A percentile compares a stretch with the other conserved stretches of the same genome.
Evolutionary conservation across 352 stramenopile species (phyloP).

Genomic region (Phytophthora megakarya): DNA sequence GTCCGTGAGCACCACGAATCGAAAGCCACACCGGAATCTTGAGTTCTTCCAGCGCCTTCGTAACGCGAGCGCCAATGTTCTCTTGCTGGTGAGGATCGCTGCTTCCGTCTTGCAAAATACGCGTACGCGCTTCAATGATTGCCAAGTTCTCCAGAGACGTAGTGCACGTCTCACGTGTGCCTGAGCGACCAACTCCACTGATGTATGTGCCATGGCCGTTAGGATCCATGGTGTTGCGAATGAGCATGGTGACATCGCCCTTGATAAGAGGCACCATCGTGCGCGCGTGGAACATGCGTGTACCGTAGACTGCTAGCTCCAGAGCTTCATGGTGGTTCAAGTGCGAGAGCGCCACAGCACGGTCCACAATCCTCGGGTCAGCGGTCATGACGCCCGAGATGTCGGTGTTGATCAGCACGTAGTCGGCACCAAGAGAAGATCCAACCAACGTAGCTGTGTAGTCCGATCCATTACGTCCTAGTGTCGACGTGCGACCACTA

Average conservation of each 20-base stretch:
- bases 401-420: constrained; percentile 88
- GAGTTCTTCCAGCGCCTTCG: constrained; percentile 65
- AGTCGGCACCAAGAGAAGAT: constrained; percentile 66
- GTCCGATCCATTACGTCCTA: constrained; percentile 84
- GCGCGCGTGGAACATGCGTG: constrained; percentile 83
- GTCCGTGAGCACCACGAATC: constrained; percentile 80
- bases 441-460: constrained; percentile 87
- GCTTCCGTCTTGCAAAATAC: constrained; percentile 74
- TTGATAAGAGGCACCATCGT: constrained; percentile 89
- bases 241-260: constrained; percentile 79
- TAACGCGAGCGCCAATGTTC: constrained; percentile 78
- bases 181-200: constrained; percentile 58
- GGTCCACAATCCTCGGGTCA: constrained; percentile 79
- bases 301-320: constrained; percentile 82
- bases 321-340: constrained; percentile 84
- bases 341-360: constrained; percentile 68
- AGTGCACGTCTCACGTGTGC: constrained; percentile 74
- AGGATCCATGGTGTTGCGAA: constrained; percentile 85
- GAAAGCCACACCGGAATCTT: constrained; percentile 81
- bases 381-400: constrained; percentile 86
- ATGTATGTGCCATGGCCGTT: constrained; percentile 85
- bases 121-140: constrained; percentile 81
- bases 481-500: constrained; percentile 74
- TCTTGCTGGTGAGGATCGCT: constrained; percentile 51
- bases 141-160: constrained; percentile 83